These are phyloP conservation scores for Botrytis aclada DNA, from an alignment of 2,329 filamentous ascomycete species.

Conservation along the genomic window DNA sequence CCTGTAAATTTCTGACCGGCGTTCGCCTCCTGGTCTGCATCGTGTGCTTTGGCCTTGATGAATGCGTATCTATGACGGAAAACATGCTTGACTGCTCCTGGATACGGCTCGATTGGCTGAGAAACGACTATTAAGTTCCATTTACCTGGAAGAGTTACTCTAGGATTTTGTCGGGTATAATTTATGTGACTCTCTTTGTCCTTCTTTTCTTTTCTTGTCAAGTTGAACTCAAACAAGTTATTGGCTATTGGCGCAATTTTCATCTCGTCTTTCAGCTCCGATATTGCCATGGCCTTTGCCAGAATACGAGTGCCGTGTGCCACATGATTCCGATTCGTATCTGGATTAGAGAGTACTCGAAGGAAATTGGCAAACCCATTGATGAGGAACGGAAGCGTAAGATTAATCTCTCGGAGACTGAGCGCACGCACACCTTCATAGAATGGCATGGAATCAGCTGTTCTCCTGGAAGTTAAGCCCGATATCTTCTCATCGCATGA, in stretches of 20 bases:
- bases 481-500: neutral
- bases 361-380: neutral
- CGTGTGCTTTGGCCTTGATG: neutral
- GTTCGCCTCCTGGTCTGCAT: neutral
- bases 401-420: neutral
- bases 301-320: neutral
- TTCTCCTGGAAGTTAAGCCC: neutral
- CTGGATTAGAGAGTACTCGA: neutral
- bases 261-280: neutral
- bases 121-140: neutral
- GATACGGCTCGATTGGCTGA: neutral
- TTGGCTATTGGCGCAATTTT: neutral
- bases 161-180: neutral
- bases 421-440: neutral
- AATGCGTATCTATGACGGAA: neutral
- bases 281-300: neutral
- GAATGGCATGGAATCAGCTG: neutral
- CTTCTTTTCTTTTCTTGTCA: neutral
- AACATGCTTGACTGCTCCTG: neutral
- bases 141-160: neutral
- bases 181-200: neutral
- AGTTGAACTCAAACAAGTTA: neutral
- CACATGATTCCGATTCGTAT: neutral
- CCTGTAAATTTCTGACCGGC: neutral
- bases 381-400: neutral